Conservation (phyloP, 176 grass and related monocot species). For the Sorghum bicolor region DNA sequence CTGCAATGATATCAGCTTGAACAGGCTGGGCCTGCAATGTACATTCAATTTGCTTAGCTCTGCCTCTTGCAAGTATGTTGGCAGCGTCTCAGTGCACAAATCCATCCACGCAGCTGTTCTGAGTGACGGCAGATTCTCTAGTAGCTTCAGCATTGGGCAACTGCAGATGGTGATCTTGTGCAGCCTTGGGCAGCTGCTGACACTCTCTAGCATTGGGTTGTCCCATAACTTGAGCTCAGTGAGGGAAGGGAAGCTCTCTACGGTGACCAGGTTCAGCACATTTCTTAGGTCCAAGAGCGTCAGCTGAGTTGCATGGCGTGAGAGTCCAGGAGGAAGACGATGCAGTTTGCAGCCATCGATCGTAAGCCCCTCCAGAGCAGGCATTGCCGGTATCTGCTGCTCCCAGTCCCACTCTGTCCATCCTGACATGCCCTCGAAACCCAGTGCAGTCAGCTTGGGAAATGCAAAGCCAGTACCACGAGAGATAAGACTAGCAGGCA, state of each 20-base stretch:
- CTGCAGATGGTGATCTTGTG: background rate
- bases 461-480: background rate
- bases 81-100: background rate
- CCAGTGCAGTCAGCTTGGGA: background rate
- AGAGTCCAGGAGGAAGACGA: conserved; percentile 6
- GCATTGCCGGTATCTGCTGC: background rate
- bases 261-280: background rate
- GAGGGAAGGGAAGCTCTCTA: conserved; percentile 4
- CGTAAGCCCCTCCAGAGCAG: background rate
- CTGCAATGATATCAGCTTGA: conserved; percentile 16
- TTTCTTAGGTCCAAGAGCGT: background rate
- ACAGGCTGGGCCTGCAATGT: background rate
- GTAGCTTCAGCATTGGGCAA: background rate
- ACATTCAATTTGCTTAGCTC: background rate
- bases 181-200: background rate
- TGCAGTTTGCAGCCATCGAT: conserved; percentile 1
- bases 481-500: background rate
- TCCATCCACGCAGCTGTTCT: background rate
- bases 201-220: background rate
- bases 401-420: conserved; percentile 22
- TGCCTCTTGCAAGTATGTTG: background rate
- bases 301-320: background rate
- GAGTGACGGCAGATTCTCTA: background rate
- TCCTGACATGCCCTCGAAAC: background rate
- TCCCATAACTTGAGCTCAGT: background rate